Evolutionary conservation across 2,329 filamentous ascomycete species (phyloP).

Genomic region (Colletotrichum endophyticum): DNA sequence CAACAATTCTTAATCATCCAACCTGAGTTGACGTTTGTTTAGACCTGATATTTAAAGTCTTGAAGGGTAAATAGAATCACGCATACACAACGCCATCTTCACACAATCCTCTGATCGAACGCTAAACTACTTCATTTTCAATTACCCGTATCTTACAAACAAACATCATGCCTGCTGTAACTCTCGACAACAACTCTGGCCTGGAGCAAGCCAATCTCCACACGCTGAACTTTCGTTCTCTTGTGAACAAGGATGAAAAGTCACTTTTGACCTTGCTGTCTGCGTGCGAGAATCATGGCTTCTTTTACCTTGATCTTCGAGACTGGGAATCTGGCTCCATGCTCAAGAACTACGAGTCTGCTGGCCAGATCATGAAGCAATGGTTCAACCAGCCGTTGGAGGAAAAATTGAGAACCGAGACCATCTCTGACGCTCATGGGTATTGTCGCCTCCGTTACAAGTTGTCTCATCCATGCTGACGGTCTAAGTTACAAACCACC

Average conservation of each 20-base stretch:
- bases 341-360: neutral
- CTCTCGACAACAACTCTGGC: neutral
- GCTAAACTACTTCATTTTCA: accelerated
- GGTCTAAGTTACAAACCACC: neutral
- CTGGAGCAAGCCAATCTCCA: neutral
- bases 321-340: neutral
- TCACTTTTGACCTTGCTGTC: neutral
- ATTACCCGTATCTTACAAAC: neutral
- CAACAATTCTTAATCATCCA: neutral
- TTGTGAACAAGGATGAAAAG: neutral
- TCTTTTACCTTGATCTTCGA: neutral
- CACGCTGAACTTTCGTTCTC: neutral
- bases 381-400: neutral
- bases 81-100: neutral
- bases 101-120: neutral
- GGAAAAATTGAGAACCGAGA: neutral
- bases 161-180: neutral
- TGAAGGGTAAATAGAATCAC: neutral
- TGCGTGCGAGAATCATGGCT: neutral
- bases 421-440: neutral
- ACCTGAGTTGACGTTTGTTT: too few relatives aligned
- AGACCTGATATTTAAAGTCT: neutral
- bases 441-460: accelerated
- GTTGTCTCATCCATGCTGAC: accelerated
- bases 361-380: neutral